These are phyloP conservation scores for Macadamia tetraphylla DNA, from an alignment of 164 flowering plant genomes.

Conservation along the genomic window DNA sequence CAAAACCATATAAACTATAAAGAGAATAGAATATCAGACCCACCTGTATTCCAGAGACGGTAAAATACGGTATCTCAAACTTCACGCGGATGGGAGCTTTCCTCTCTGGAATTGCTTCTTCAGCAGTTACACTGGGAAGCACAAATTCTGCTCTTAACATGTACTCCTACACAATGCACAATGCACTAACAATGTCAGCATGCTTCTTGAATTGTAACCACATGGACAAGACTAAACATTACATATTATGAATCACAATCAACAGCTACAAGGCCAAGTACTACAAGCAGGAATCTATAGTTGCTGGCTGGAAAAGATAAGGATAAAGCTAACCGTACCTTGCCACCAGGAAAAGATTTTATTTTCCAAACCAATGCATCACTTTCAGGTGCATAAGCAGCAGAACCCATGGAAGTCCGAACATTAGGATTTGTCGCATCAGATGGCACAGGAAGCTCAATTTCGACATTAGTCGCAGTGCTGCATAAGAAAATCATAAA, in stretches of 20 bases:
- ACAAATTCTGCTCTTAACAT: conserved; percentile 91
- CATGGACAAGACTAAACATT: not conserved
- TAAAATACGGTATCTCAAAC: conserved; percentile 97
- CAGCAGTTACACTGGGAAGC: conserved; percentile 84
- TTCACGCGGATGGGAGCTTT: conserved; percentile 97
- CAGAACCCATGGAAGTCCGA: conserved; percentile 95
- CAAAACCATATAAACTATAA: not conserved
- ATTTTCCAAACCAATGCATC: conserved; percentile 93
- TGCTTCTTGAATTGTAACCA: not conserved
- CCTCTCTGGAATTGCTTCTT: conserved; percentile 81
- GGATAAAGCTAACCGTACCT: conserved; percentile 39
- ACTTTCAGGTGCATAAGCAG: conserved; percentile 88
- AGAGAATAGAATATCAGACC: not conserved
- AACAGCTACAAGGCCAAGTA: not conserved
- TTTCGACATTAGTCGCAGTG: conserved; percentile 95
- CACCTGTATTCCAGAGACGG: conserved; percentile 99
- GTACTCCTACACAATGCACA: conserved; percentile 54
- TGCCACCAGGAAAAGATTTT: conserved; percentile 95
- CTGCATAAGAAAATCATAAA: conserved; percentile 30
- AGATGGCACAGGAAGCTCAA: conserved; percentile 76
- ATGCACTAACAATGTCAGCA: not conserved
- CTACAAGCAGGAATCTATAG: not conserved
- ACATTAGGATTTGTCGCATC: conserved; percentile 92
- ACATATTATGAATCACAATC: not conserved
- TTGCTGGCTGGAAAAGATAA: not conserved